Base-by-base conservation (phyloP, 2,329 filamentous ascomycete genomes). In the Aspergillus unguis region DNA sequence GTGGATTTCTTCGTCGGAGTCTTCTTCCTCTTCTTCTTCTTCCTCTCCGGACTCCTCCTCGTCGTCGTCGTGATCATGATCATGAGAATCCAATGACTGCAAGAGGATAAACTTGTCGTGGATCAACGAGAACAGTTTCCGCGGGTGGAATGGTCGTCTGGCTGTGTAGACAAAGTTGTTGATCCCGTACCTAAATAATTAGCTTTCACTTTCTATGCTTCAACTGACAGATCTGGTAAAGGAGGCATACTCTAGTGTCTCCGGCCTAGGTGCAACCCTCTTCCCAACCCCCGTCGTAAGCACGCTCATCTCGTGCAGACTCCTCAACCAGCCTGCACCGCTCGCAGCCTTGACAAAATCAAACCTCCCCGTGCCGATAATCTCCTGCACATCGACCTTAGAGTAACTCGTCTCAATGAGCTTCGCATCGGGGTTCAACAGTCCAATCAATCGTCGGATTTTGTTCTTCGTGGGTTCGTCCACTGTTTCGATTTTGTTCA, bases 401-500 rank as follows among this genome's bases (percentile, higher is more conserved):
- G 80, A 78, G 54, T 82, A 83, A 43, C 65, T 81, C 0, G 82
- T 76, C 58, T 86, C 80, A 0, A 89, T 66, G 4, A 89, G 72
- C 63, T 84, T 86, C 40, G 85, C 85, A 0, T 78, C 75, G 1
- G 83, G 86, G 56, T 90, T 90, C 11, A 90, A 77, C 45, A 81
- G 78, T 52, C 77, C 77, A 49, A 88, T 71, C 7, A 87, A 70
- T 0, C 76, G 73, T 2, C 75, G 65, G 49, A 87, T 76, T 3
- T 79, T 72, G 4, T 68, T 61, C 17, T 77, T 73, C 1, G 74
- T 77, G 23, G 63, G 70, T 4, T 70, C 65, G 37, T 76, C 68
- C 82, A 87, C 82, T 54, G 83, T 80, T 55, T 88, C 85, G 5
- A 81, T 74, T 67, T 90, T 90, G 71, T 90, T 90, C 23, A 89